Base-by-base conservation (phyloP, 495 filamentous ascomycete genomes). In the Aspergillus egyptiacus region DNA sequence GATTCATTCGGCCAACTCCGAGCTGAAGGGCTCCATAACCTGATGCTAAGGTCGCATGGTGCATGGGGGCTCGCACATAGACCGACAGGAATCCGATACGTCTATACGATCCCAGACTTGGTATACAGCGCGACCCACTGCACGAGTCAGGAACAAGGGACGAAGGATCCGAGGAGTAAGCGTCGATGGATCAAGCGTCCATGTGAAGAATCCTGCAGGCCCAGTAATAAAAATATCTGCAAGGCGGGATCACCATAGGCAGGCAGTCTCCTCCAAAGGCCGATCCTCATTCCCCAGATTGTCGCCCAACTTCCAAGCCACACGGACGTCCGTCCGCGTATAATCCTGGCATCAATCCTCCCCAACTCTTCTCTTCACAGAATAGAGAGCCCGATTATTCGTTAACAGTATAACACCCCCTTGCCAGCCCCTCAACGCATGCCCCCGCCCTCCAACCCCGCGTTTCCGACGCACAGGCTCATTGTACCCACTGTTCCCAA, bases 381-480 rank as follows among this genome's bases (percentile, higher is more conserved):
- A 11, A 5, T 3, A 11, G 22, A 23, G 19, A 25, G 10, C 11
- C 37, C 37, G 13, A n/a, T 22, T n/a, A n/a, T 35, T 17, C 19
- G 18, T 22, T 19, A 17, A 38, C 5, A 22, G 8, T 20, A 17
- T 13, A 15, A 19, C 35, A 43, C 54, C 64, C 61, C 44, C 51
- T 55, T 14, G 71, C 74, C 55, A 83, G 44, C n/a, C 46, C 58
- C 8, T 68, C 63, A 58, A 83, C 68, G 44, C 38, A 51, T 9
- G 43, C 53, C 18, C 32, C 49, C 30, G 22, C n/a, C 38, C 49
- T 53, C 42, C 33, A 64, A 34, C 31, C 51, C 60, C 2, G 49
- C 64, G 11, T 8, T 57, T 57, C 8, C 74, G 75, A n/a, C n/a
- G n/a, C n/a, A 82, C 61, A 2, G 75, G 80, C 56, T 67, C 66